Conservation (phyloP, 148 eudicot species). For the Rheum nobile region DNA sequence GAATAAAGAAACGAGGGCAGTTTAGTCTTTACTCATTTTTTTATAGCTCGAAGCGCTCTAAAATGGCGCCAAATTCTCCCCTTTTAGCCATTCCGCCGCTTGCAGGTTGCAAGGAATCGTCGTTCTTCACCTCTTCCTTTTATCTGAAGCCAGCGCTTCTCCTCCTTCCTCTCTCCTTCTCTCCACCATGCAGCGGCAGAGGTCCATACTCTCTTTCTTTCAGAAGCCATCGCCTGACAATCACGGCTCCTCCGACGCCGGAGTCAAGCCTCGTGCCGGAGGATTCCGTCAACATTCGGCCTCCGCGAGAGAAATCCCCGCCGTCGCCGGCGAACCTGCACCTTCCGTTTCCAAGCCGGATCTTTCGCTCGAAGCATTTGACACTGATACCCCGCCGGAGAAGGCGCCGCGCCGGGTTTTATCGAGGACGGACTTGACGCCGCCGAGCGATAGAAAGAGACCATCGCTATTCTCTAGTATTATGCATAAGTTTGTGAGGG, state of each 20-base stretch:
- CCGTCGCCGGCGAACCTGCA: slow-evolving; percentile 8
- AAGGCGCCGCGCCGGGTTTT: slow-evolving; percentile 53
- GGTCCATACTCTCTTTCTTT: slow-evolving; percentile 69
- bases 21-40: no score
- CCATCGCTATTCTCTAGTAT: slow-evolving; percentile 50
- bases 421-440: slow-evolving; percentile 24
- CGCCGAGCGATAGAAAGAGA: slow-evolving; percentile 23
- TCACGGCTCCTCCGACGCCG: slow-evolving; percentile 10
- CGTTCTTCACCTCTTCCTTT: background rate
- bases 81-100: background rate
- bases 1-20: no score
- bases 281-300: slow-evolving; percentile 9
- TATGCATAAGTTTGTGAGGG: slow-evolving; percentile 60
- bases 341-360: background rate
- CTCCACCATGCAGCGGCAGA: slow-evolving; percentile 49
- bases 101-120: background rate
- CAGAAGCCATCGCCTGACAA: slow-evolving; percentile 45
- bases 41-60: background rate
- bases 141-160: background rate
- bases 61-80: slow-evolving; percentile 1
- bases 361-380: slow-evolving; percentile 25
- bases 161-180: slow-evolving; percentile 7
- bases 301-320: slow-evolving; percentile 5
- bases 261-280: slow-evolving; percentile 8
- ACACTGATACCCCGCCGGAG: slow-evolving; percentile 89